Evolutionary conservation across 2,329 filamentous ascomycete genomes (phyloP).

Genomic region (Escovopsis sp.): DNA sequence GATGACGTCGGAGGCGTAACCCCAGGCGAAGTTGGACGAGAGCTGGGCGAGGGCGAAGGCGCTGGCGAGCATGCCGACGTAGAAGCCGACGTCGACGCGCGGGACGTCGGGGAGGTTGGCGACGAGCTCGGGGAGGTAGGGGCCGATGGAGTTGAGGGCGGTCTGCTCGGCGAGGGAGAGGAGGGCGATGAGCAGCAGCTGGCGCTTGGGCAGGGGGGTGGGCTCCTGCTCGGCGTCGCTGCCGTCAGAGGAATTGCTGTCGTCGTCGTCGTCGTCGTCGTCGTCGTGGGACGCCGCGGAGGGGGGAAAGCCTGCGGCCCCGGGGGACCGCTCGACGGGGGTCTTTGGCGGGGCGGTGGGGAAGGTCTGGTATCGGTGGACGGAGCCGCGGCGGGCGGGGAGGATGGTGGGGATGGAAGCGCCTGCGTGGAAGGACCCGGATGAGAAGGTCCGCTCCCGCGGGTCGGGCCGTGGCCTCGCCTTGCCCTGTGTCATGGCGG

Average conservation of each 20-base stretch:
- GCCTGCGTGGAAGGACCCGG: conserved; percentile 37
- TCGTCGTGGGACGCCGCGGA: conserved; percentile 8
- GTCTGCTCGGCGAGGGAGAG: conserved; percentile 91
- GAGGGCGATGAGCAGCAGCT: conserved; percentile 72
- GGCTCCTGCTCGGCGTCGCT: conserved; percentile 29
- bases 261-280: no score
- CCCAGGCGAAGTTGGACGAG: conserved; percentile 59
- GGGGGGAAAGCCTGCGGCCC: conserved; percentile 1
- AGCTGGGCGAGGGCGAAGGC: conserved; percentile 88
- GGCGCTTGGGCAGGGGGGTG: conserved; percentile 66
- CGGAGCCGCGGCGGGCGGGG: conserved; percentile 23
- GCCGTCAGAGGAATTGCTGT: conserved; percentile 9
- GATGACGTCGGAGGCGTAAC: conserved; percentile 45
- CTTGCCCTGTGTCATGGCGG: conserved; percentile 3
- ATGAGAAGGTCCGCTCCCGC: conserved; percentile 16
- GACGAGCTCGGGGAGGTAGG: conserved; percentile 89
- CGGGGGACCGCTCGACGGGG: conserved; percentile 34
- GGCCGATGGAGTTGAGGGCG: conserved; percentile 88
- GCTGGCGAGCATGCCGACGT: conserved; percentile 80
- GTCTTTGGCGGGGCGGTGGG: conserved; percentile 58
- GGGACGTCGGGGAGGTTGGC: conserved; percentile 69
- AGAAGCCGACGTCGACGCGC: conserved; percentile 57
- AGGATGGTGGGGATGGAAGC: conserved; percentile 28
- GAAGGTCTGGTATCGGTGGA: conserved; percentile 65
- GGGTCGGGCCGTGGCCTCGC: conserved; percentile 1